Conservation (phyloP, 2,329 filamentous ascomycete genomes). For the Macrophomina tecta region DNA sequence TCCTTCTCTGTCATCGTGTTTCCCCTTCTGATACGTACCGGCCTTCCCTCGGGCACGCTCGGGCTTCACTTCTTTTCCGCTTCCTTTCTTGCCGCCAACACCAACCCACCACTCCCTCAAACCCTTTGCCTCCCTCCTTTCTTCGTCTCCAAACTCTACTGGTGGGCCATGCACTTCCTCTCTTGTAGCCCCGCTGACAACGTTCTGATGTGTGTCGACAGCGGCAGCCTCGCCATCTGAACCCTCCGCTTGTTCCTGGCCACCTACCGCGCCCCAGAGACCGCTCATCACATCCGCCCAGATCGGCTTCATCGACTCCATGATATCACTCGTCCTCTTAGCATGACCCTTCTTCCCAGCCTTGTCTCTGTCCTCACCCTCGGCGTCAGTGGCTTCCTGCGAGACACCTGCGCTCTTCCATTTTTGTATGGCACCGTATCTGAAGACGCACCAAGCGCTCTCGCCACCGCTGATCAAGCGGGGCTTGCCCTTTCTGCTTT, state of each 20-base stretch:
- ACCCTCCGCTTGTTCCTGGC: background rate
- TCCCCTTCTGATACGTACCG: too few relatives aligned
- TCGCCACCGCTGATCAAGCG: conserved; percentile 49
- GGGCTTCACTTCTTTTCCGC: background rate
- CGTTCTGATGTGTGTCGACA: background rate
- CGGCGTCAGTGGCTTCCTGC: background rate
- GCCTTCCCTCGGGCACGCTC: background rate
- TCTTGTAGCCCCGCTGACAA: conserved; percentile 31
- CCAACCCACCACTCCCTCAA: conserved; percentile 49
- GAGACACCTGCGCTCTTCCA: background rate
- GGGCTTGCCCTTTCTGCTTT: conserved; percentile 44
- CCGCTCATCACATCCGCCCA: conserved; percentile 38
- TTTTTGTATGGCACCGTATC: conserved; percentile 34
- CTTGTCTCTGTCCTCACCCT: background rate
- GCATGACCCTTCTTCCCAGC: background rate
- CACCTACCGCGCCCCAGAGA: conserved; percentile 5
- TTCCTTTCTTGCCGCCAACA: background rate
- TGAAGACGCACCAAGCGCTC: conserved; percentile 57
- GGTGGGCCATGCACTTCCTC: conserved; percentile 55
- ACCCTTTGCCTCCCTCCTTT: conserved; percentile 49
- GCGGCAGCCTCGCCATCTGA: background rate
- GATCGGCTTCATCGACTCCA: conserved; percentile 32
- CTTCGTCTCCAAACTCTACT: conserved; percentile 54
- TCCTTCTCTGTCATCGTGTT: background rate
- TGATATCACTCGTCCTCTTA: conserved; percentile 11